These are phyloP conservation scores for Trypanosoma caninum DNA, from an alignment of 208 protist species.

Conservation along the genomic window DNA sequence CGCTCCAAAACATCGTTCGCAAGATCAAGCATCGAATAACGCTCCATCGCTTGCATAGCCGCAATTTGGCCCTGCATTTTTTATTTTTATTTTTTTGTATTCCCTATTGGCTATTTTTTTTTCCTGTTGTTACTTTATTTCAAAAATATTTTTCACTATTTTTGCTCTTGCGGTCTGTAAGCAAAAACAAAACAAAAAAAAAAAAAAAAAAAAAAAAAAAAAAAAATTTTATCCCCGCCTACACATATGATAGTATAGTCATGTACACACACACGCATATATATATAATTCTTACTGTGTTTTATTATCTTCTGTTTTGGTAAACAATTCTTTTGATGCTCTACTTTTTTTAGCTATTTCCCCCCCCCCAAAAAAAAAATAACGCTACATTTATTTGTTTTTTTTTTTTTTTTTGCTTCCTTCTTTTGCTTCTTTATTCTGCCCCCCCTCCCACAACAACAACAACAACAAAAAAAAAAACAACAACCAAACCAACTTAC, in stretches of 20 bases:
- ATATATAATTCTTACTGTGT: neutral
- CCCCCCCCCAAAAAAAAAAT: too few relatives aligned
- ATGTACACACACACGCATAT: conserved; percentile 1
- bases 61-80: conserved; percentile 81
- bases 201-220: conserved; percentile 2
- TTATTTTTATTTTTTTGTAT: neutral
- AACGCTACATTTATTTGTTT: too few relatives aligned
- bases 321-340: too few relatives aligned
- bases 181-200: neutral
- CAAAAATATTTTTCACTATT: neutral
- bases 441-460: neutral
- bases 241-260: neutral
- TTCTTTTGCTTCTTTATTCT: too few relatives aligned
- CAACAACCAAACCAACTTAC: neutral
- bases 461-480: neutral
- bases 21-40: conserved; percentile 72
- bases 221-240: neutral
- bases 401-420: too few relatives aligned
- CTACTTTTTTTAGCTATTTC: too few relatives aligned
- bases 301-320: too few relatives aligned
- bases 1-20: conserved; percentile 59
- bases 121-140: neutral
- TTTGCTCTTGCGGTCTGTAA: neutral
- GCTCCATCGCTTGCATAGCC: conserved; percentile 62
- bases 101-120: neutral